These are phyloP conservation scores for Rubia peregrina DNA, from an alignment of 305 asterid genomes.

Conservation along the genomic window DNA sequence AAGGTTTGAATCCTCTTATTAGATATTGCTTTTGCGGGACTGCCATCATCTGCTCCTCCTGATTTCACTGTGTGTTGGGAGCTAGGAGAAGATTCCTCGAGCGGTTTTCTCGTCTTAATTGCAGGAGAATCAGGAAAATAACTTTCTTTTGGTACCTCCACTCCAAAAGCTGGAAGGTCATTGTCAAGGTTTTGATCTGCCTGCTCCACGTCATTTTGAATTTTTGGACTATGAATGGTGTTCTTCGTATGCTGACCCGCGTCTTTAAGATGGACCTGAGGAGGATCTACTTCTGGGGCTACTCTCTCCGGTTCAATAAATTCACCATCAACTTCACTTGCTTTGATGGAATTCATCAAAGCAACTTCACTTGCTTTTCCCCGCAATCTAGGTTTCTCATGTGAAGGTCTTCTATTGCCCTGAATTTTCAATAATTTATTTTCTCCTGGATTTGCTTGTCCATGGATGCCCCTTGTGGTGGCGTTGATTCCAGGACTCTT, in stretches of 20 bases:
- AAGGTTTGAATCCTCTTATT: slow-evolving; percentile 35
- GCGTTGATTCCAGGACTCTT: slow-evolving; percentile 31
- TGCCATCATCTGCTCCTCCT: slow-evolving; percentile 34
- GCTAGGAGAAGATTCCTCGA: slow-evolving; percentile 24
- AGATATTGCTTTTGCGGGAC: slow-evolving; percentile 28
- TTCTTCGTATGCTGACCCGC: slow-evolving; percentile 33
- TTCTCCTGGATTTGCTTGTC: slow-evolving; percentile 31
- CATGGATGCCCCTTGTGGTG: slow-evolving; percentile 20
- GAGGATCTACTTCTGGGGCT: slow-evolving; percentile 24
- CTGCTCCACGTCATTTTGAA: slow-evolving; percentile 22
- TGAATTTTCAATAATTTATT: slow-evolving; percentile 32
- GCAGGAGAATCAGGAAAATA: slow-evolving; percentile 29
- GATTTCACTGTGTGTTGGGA: slow-evolving; percentile 28
- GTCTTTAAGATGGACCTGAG: slow-evolving; percentile 26
- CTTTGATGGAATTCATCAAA: slow-evolving; percentile 26
- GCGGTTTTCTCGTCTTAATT: slow-evolving; percentile 28
- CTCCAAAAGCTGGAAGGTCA: slow-evolving; percentile 31
- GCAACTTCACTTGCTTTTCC: slow-evolving; percentile 27
- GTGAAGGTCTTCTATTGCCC: slow-evolving; percentile 28
- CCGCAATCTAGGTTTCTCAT: slow-evolving; percentile 28
- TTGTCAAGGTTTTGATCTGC: slow-evolving; percentile 27
- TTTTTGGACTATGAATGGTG: slow-evolving; percentile 29
- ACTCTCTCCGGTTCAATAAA: slow-evolving; percentile 34
- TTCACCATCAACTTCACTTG: slow-evolving; percentile 32
- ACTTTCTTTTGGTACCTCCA: slow-evolving; percentile 25